A percentile compares a stretch with the other conserved stretches of the same genome.
Evolutionary conservation across 2,329 filamentous ascomycete species (phyloP).

Genomic region (Phoma herbarum): DNA sequence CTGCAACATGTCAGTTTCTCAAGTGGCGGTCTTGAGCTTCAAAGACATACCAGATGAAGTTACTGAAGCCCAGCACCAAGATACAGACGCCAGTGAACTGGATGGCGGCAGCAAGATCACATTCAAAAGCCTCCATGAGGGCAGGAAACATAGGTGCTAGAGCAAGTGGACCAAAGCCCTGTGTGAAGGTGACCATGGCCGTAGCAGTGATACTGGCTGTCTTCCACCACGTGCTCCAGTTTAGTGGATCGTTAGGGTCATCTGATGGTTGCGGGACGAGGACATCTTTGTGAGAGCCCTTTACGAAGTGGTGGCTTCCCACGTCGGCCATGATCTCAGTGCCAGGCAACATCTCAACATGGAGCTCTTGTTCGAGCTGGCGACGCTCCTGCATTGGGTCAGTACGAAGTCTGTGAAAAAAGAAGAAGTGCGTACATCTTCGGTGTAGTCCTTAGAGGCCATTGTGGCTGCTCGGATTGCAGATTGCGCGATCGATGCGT

Average conservation of each 20-base stretch:
- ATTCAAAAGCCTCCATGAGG: slow-evolving; percentile 64
- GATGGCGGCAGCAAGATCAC: slow-evolving; percentile 62
- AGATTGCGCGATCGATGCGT: not conserved
- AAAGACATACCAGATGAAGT: slow-evolving; percentile 63
- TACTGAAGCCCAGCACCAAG: slow-evolving; percentile 66
- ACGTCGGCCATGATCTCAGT: slow-evolving; percentile 70
- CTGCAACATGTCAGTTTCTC: slow-evolving; percentile 40
- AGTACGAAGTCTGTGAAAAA: not conserved
- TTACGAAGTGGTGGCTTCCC: slow-evolving; percentile 70
- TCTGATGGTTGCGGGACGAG: slow-evolving; percentile 64
- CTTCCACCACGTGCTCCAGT: slow-evolving; percentile 63
- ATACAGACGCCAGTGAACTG: slow-evolving; percentile 67
- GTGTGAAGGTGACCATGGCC: slow-evolving; percentile 60
- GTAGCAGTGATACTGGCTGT: slow-evolving; percentile 58
- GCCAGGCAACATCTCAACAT: slow-evolving; percentile 64
- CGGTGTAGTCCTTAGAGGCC: slow-evolving; percentile 17
- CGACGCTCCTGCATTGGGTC: slow-evolving; percentile 50
- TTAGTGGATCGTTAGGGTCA: slow-evolving; percentile 62
- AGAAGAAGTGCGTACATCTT: slow-evolving; percentile 3
- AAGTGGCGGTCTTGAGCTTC: not conserved
- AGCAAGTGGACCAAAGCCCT: slow-evolving; percentile 63
- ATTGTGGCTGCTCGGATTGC: slow-evolving; percentile 2
- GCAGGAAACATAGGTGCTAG: slow-evolving; percentile 68
- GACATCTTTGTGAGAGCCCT: slow-evolving; percentile 55
- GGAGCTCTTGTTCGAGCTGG: slow-evolving; percentile 62